A percentile compares a stretch with the other conserved stretches of the same genome.
phyloP scores from a whole-genome alignment of 352 stramenopile species.

The Phytopythium oedochilum region DNA sequence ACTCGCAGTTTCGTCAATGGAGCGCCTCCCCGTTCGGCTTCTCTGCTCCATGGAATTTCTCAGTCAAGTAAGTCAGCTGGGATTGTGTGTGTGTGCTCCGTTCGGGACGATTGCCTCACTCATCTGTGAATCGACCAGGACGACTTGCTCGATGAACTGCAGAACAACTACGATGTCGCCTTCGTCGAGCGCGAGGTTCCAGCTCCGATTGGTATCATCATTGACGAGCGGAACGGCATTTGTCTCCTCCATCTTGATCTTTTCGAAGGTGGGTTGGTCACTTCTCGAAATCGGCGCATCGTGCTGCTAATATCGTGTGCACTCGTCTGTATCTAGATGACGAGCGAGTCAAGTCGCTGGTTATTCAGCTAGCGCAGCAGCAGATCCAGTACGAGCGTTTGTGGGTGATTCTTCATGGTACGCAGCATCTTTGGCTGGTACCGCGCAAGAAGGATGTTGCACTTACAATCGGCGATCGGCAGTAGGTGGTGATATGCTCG shows the following conservation, averaged over 20 bases:
- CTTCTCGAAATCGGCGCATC: not conserved
- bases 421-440: not conserved
- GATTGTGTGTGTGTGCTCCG: not conserved
- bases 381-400: slow-evolving; percentile 58
- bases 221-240: slow-evolving; percentile 65
- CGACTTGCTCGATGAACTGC: slow-evolving; percentile 56
- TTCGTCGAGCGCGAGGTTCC: slow-evolving; percentile 62
- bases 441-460: not conserved
- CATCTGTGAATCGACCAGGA: slow-evolving; percentile 33
- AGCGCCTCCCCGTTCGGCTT: slow-evolving; percentile 27
- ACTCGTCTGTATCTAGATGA: slow-evolving; percentile 19
- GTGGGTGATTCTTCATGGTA: slow-evolving; percentile 61
- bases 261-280: slow-evolving; percentile 31
- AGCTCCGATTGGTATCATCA: slow-evolving; percentile 45
- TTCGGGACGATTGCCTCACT: slow-evolving; percentile 1
- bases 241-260: slow-evolving; percentile 26
- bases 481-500: slow-evolving; percentile 5
- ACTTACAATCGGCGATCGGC: not conserved
- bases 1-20: not conserved
- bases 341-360: slow-evolving; percentile 34
- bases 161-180: slow-evolving; percentile 40
- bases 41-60: slow-evolving; percentile 40
- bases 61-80: slow-evolving; percentile 17
- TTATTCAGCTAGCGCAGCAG: slow-evolving; percentile 50
- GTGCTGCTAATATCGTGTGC: not conserved